Evolutionary conservation across 2,329 filamentous ascomycete species (phyloP), one percentile per base, ranked within the genome.

Genomic region (Graphiopsis chlorocephala): DNA sequence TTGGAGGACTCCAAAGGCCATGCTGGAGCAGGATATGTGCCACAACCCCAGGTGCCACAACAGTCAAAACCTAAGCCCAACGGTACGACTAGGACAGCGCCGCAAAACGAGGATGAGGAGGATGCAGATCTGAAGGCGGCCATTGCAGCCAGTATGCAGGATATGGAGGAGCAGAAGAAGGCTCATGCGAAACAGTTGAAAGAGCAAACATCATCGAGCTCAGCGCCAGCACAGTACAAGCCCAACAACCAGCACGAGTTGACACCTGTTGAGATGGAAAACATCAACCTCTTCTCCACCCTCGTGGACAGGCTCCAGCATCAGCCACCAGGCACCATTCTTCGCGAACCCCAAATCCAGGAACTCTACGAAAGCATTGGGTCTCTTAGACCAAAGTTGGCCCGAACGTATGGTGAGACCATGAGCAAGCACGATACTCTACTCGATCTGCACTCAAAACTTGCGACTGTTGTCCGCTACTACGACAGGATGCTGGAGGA

Each of bases 351-450:
- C 1, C 95, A 98, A 76, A 97, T 99, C 59, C 95, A 99, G 78
- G 95, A 99, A 78, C 83, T 99, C 4, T 99, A 99, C 76, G 95
- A 98, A 74, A 96, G 93, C 72, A 98, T 99, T 72, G 93, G 94
- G n/a, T 85, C 92, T 17, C 81, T 99, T 68, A 86, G 95, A 58
- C 95, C 95, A 1, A 99, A 99, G 77, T 83, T 99, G 63, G 95
- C 95, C 4, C 87, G 95, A 64, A 97, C 94, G 0, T 97, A 98
- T 75, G 95, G 95, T 63, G 95, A 99, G 80, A 97, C 95, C 0
- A 98, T 99, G 95, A 98, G 95, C 85, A 99, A 99, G 78, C 95
- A 98, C 77, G 93, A 99, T 76, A 95, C 94, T 0, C 84, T 99
- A 11, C 85, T 98, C 26, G 95, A 99, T 76, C 83, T 99, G 0